Evolutionary conservation across 306 rosid species (phyloP).

Genomic region (Trifolium pratense): DNA sequence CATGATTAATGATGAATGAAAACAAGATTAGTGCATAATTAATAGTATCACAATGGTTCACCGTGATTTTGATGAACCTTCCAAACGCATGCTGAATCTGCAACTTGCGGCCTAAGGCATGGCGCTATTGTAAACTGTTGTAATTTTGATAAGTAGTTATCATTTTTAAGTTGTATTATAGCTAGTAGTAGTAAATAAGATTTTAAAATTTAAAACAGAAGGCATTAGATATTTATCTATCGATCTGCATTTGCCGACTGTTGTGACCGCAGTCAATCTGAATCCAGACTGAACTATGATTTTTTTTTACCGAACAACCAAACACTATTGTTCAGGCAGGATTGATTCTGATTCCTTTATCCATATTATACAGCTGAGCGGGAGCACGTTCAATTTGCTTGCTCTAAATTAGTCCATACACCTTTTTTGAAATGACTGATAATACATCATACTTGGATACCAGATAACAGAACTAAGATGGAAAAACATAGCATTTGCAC

Average conservation of each 20-base stretch:
- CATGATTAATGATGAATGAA: constrained; percentile 17
- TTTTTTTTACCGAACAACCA: neutral
- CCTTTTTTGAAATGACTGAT: constrained; percentile 5
- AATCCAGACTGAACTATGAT: neutral
- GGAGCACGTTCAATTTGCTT: constrained; percentile 24
- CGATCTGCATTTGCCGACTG: too few relatives aligned
- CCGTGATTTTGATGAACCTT: too few relatives aligned
- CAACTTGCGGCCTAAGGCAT: neutral
- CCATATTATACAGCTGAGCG: neutral
- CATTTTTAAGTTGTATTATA: neutral
- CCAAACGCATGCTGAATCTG: neutral
- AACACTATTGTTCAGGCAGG: neutral
- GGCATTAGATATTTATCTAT: too few relatives aligned
- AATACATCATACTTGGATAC: neutral
- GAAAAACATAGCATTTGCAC: constrained; percentile 15
- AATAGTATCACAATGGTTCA: too few relatives aligned
- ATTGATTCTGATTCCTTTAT: neutral
- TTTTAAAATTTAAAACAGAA: too few relatives aligned
- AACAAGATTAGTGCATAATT: too few relatives aligned
- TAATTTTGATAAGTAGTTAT: neutral
- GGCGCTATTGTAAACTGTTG: neutral
- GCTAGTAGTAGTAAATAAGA: too few relatives aligned
- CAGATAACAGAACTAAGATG: neutral
- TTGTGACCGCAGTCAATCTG: neutral
- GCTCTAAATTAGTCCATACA: constrained; percentile 23